Evolutionary conservation across 805 yeast species (phyloP).

Genomic region (Candida maesae): DNA sequence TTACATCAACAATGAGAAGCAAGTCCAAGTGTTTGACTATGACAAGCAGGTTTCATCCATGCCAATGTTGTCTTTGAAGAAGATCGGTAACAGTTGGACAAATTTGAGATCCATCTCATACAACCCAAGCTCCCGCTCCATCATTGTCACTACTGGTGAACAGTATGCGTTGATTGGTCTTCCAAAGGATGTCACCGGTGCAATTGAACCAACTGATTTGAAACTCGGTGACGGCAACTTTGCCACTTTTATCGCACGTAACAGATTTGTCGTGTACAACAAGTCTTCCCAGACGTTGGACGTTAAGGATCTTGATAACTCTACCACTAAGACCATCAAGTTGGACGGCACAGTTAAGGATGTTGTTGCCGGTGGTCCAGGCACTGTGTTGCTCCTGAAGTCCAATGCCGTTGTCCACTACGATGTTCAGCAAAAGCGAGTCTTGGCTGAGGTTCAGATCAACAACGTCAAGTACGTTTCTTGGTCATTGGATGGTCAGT

Average conservation of each 20-base stretch:
- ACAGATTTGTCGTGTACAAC: constrained; percentile 82
- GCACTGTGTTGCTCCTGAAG: constrained; percentile 74
- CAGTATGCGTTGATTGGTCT: constrained; percentile 70
- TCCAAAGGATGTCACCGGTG: constrained; percentile 87
- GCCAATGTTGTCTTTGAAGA: constrained; percentile 81
- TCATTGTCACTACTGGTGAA: constrained; percentile 76
- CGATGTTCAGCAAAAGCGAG: constrained; percentile 91
- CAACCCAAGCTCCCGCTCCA: constrained; percentile 88
- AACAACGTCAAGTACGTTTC: constrained; percentile 81
- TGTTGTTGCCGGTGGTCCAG: constrained; percentile 76
- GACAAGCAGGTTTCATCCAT: constrained; percentile 57
- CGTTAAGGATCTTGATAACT: constrained; percentile 78
- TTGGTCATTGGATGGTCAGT: constrained; percentile 87
- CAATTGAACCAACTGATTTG: constrained; percentile 85
- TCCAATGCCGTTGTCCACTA: constrained; percentile 68
- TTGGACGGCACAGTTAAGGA: constrained; percentile 66
- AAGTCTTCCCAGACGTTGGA: constrained; percentile 64
- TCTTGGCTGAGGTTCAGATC: constrained; percentile 61
- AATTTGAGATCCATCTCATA: constrained; percentile 81
- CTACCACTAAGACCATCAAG: constrained; percentile 76
- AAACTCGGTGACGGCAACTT: constrained; percentile 76
- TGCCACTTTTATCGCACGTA: constrained; percentile 92
- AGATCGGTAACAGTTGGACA: constrained; percentile 81
- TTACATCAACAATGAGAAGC: constrained; percentile 79
- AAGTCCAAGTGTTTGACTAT: constrained; percentile 76